These are phyloP conservation scores for Arthrobotrys conoides DNA, from an alignment of 2,329 filamentous ascomycete genomes.

Conservation along the genomic window DNA sequence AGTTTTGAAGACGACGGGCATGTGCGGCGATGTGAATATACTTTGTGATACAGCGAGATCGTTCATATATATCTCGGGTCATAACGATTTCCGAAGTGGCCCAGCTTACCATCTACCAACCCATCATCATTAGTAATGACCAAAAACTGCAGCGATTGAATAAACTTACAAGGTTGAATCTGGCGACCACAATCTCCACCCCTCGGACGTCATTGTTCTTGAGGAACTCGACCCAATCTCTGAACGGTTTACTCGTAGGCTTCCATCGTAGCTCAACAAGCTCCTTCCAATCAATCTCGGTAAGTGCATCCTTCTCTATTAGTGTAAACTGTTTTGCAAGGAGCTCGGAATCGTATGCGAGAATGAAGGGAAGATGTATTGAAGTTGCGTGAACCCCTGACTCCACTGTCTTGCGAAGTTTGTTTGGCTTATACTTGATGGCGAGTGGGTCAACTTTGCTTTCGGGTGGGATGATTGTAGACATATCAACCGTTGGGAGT, in stretches of 20 bases:
- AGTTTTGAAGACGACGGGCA: slow-evolving; percentile 82
- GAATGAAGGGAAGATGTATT: slow-evolving; percentile 81
- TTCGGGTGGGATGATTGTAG: slow-evolving; percentile 50
- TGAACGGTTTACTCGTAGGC: slow-evolving; percentile 76
- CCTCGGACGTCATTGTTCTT: slow-evolving; percentile 79
- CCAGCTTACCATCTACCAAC: slow-evolving; percentile 80
- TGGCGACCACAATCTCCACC: slow-evolving; percentile 85
- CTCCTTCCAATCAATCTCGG: slow-evolving; percentile 90
- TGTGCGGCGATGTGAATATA: slow-evolving; percentile 85
- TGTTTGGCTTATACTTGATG: slow-evolving; percentile 45
- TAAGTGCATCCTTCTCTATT: slow-evolving; percentile 86
- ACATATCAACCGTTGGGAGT: slow-evolving; percentile 54
- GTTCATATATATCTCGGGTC: slow-evolving; percentile 79
- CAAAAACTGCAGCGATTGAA: not conserved
- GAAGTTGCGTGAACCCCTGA: slow-evolving; percentile 65
- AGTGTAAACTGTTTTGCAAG: slow-evolving; percentile 87
- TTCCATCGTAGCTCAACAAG: slow-evolving; percentile 88
- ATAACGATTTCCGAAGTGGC: slow-evolving; percentile 83
- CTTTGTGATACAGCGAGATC: slow-evolving; percentile 83
- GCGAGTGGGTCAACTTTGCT: slow-evolving; percentile 54
- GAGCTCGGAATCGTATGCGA: slow-evolving; percentile 83
- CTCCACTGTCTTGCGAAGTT: slow-evolving; percentile 46
- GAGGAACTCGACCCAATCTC: slow-evolving; percentile 86
- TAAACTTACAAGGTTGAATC: slow-evolving; percentile 77
- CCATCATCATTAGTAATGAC: not conserved